Base-by-base conservation (phyloP, 306 rosid species). In the Mimosa pudica region DNA sequence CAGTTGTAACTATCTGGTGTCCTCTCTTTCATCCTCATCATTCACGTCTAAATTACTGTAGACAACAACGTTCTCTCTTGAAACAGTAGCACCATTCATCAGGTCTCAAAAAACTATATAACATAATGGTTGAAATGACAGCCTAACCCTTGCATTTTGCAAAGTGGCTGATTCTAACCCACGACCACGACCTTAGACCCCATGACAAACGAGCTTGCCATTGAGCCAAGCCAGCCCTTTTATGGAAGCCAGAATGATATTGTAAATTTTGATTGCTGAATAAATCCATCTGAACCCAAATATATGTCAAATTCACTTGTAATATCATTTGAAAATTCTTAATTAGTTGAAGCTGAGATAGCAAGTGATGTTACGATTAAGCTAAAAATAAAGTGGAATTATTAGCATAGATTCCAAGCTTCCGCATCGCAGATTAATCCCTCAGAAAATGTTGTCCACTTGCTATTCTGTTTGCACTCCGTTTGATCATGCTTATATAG, bases 361-460 rank as follows among this genome's bases (percentile, higher is more conserved):
- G 38, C 49, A 18, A 54, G n/a, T 44, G 35, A 69, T 69, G 49
- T 10, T 5, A 44, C 6, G 2, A 20, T 20, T 12, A 69, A 20
- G 18, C n/a, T 13, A 45, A 44, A 69, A 18, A 41, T 20, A 10
- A 69, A 45, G 55, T 18, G 55, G 20, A 18, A 44, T 33, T 10
- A 18, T 16, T 9, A 45, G 36, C 44, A 45, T 18, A 20, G 36
- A 45, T 69, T 4, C 36, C 8, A 44, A 8, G 30, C 17, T 69
- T 6, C 35, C 14, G 12, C 32, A 44, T 9, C 30, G n/a, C 4
- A 5, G 52, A 74, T 46, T 64, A 38, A 66, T 72, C 47, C 32
- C n/a, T 24, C 57, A 55, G 46, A 83, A 74, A 64, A 18, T 17
- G 16, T 66, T 57, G 65, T 64, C 65, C 76, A 70, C 36, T 74